phyloP scores from a whole-genome alignment of 345 rosid genomes.

The Bruguiera parviflora region DNA sequence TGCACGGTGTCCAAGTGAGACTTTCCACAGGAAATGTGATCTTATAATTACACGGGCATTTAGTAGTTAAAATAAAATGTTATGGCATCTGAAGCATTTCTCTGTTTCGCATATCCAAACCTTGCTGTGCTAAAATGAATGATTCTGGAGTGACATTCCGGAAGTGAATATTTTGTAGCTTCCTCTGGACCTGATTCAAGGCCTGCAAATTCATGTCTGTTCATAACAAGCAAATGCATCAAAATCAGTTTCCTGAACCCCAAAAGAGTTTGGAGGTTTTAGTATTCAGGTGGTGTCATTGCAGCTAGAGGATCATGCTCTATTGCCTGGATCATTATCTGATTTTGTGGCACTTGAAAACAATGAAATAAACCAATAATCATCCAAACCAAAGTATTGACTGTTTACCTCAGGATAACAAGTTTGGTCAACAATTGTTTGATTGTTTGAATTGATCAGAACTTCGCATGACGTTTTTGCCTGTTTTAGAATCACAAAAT shows the following conservation, averaged over 20 bases:
- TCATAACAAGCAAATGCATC: neutral
- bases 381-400: no score
- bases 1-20: no score
- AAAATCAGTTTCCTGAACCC: neutral
- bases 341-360: no score
- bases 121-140: neutral
- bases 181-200: neutral
- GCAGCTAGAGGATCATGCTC: neutral
- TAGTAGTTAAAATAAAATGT: no score
- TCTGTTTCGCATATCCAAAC: neutral
- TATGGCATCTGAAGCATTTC: neutral
- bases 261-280: neutral
- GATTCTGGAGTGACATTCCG: neutral
- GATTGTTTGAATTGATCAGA: constrained; percentile 35
- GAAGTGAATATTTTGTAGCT: neutral
- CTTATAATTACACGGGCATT: no score
- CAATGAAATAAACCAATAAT: neutral
- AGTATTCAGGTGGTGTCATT: no score
- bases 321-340: no score
- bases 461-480: constrained; percentile 38
- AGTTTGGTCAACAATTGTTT: constrained; percentile 34
- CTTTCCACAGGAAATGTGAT: no score
- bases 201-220: neutral
- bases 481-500: constrained; percentile 12
- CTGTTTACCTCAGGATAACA: constrained; percentile 35